A percentile compares a stretch with the other conserved stretches of the same genome.
phyloP scores from a whole-genome alignment of 2,329 filamentous ascomycete species.

The Cercospora zeae-maydis region DNA sequence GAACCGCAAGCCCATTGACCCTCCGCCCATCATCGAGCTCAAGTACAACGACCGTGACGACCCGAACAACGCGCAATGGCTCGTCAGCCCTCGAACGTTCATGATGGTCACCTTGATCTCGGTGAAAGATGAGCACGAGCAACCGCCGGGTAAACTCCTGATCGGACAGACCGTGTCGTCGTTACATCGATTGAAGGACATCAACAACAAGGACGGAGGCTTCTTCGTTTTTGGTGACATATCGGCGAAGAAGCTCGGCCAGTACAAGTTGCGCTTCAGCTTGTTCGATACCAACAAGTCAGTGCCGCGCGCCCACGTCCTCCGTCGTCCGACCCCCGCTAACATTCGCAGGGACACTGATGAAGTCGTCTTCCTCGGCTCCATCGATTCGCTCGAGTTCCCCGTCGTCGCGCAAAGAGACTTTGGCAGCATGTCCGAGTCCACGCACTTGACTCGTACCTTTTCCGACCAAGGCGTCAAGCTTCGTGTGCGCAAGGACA shows the following conservation, averaged over 20 bases:
- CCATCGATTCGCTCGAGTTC: conserved; percentile 64
- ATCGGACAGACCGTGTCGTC: conserved; percentile 74
- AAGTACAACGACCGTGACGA: conserved; percentile 47
- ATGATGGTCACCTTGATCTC: conserved; percentile 55
- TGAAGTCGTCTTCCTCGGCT: conserved; percentile 51
- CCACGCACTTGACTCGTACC: conserved; percentile 72
- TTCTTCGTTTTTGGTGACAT: conserved; percentile 92
- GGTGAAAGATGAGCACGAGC: conserved; percentile 24
- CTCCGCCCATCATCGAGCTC: conserved; percentile 78
- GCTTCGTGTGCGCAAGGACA: conserved; percentile 77
- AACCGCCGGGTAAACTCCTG: conserved; percentile 24
- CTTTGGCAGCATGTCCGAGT: conserved; percentile 76
- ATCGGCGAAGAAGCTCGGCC: conserved; percentile 70
- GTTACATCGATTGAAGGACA: conserved; percentile 74
- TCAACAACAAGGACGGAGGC: conserved; percentile 58
- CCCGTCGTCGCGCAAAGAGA: conserved; percentile 54
- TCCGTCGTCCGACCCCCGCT: neutral
- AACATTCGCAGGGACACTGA: conserved; percentile 29
- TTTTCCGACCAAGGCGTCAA: conserved; percentile 87
- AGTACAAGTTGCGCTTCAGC: conserved; percentile 70
- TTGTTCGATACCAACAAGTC: conserved; percentile 69
- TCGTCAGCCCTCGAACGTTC: conserved; percentile 64
- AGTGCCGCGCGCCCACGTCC: conserved; percentile 25
- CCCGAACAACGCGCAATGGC: conserved; percentile 53
- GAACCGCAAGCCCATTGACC: conserved; percentile 76